Evolutionary conservation across 495 filamentous ascomycete species (phyloP), one percentile per base, ranked within the genome.

Genomic region (Trichodelitschia bisporula): DNA sequence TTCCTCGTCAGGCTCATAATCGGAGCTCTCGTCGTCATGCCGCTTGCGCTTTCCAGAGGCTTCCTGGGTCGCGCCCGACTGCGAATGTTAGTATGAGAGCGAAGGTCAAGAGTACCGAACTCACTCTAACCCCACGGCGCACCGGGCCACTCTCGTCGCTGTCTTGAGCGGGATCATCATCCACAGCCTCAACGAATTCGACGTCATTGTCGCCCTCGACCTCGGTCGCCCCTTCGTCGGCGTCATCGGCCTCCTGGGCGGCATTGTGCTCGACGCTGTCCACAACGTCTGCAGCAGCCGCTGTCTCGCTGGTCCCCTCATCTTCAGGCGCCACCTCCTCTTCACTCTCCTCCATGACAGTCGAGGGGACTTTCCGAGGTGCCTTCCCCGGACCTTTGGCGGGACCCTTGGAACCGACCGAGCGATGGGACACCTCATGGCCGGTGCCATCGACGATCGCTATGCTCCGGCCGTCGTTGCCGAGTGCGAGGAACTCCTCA

Each of bases 1-100:
- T 24, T 53, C 62, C 0, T 55, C 62, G 19, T 70, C 71, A 4
- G 79, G 79, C 41, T 91, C 78, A 42, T 90, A 91, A 38, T 92
- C 82, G 45, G 77, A 86, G 40, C 72, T 78, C 11, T 74, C 73
- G 35, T 82, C 69, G 24, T 24, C 35, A 14, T 37, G 43, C 13
- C 37, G 36, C 35, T 45, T 51, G 15, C 45, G 42, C 26, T 38
- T 63, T 30, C 15, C 16, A 11, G 11, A 17, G 26, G 11, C 28
- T 14, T 30, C 17, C 28, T 4, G 29, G 15, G 15, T 30, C 11
- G 5, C 16, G 20, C 9, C 8, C 6, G 25, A 13, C 4, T 8
- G 20, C 12, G 13, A 13, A 32, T 19, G 3, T 3, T 19, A 2
- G 3, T 5, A 4, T 12, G 15, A 2, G 6, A 5, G n/a, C 16